Conservation (phyloP, 208 protist species). For the Wallacemonas rigidus region DNA sequence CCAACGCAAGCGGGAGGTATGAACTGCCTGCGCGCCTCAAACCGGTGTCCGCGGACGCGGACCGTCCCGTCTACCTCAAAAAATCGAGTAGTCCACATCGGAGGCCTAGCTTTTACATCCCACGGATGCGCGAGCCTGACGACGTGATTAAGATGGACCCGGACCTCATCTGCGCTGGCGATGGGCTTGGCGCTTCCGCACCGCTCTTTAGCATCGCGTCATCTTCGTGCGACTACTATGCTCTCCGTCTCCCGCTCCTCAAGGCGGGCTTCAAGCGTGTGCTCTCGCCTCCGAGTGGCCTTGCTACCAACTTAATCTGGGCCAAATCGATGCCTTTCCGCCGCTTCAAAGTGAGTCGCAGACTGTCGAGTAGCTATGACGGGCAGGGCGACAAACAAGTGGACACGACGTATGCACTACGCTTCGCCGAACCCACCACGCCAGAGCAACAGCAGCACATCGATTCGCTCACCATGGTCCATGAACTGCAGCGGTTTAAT, state of each 20-base stretch:
- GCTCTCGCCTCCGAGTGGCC: slow-evolving; percentile 12
- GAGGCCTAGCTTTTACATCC: slow-evolving; percentile 78
- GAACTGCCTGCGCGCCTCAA: neutral
- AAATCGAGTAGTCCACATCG: slow-evolving; percentile 58
- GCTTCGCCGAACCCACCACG: slow-evolving; percentile 1
- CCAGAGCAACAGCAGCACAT: slow-evolving; percentile 22
- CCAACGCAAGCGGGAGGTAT: neutral
- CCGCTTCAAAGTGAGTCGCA: slow-evolving; percentile 3
- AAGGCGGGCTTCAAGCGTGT: slow-evolving; percentile 80
- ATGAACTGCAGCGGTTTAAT: slow-evolving; percentile 74
- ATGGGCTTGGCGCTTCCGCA: slow-evolving; percentile 49
- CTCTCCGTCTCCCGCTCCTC: slow-evolving; percentile 91
- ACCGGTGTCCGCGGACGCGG: slow-evolving; percentile 5
- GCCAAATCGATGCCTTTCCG: slow-evolving; percentile 64
- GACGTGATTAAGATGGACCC: slow-evolving; percentile 6
- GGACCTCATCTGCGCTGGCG: slow-evolving; percentile 13
- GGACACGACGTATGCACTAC: neutral
- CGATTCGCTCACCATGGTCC: slow-evolving; percentile 23
- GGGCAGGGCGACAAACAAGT: neutral
- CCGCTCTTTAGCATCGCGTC: slow-evolving; percentile 83
- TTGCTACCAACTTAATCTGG: slow-evolving; percentile 75
- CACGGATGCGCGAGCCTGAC: slow-evolving; percentile 63
- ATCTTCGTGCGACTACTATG: slow-evolving; percentile 94
- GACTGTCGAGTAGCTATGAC: neutral
- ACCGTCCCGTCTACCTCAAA: slow-evolving; percentile 72